Conservation (phyloP, 2,329 filamentous ascomycete species). For the Penicillium griseofulvum region DNA sequence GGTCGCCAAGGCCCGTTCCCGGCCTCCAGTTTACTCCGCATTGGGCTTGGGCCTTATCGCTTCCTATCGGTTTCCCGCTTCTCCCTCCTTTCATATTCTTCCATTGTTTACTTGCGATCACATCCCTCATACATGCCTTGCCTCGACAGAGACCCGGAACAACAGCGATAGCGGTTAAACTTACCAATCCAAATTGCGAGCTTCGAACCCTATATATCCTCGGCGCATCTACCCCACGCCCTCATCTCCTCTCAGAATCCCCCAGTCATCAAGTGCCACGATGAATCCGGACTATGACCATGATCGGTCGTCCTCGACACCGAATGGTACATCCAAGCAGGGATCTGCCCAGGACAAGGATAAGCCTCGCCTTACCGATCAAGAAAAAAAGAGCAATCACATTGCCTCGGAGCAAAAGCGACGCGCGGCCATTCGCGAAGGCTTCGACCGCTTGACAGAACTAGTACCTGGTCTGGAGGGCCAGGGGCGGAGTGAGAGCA, state of each 20-base stretch:
- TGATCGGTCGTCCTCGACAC: conserved; percentile 36
- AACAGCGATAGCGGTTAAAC: not conserved
- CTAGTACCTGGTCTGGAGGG: conserved; percentile 80
- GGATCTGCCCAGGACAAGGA: conserved; percentile 41
- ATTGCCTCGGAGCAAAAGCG: conserved; percentile 66
- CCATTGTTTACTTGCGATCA: not conserved
- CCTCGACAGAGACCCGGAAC: not conserved
- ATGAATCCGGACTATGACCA: conserved; percentile 31
- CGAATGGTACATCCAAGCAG: conserved; percentile 31
- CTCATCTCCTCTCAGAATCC: conserved; percentile 25
- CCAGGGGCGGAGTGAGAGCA: conserved; percentile 78
- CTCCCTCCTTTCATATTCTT: not conserved
- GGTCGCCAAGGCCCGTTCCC: conserved; percentile 19
- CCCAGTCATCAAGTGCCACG: conserved; percentile 8
- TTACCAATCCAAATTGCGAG: not conserved
- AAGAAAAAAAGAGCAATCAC: conserved; percentile 72
- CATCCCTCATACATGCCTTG: not conserved
- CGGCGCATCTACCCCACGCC: conserved; percentile 13
- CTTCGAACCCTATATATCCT: not conserved
- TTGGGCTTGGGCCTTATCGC: conserved; percentile 17
- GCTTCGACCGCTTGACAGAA: conserved; percentile 76
- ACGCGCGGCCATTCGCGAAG: conserved; percentile 72
- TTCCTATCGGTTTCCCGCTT: conserved; percentile 19
- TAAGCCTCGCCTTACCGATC: conserved; percentile 64
- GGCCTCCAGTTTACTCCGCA: conserved; percentile 21